Conservation (phyloP, 2,329 filamentous ascomycete species). For the Ceratocystis variospora region DNA sequence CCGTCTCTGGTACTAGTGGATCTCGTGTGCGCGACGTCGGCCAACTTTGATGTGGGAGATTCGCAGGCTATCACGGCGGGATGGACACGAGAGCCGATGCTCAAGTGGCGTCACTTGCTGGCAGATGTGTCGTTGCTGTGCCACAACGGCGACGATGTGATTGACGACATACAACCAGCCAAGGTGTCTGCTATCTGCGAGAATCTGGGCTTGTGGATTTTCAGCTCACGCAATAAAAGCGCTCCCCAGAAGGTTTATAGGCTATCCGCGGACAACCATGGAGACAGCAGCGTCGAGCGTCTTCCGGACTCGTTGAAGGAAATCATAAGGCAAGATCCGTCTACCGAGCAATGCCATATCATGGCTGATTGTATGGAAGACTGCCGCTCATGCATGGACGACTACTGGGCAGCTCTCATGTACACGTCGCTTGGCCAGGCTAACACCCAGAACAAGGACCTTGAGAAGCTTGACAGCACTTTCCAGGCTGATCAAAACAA, state of each 20-base stretch:
- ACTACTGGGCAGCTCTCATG: conserved; percentile 27
- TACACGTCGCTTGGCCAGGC: conserved; percentile 13
- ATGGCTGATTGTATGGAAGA: not conserved
- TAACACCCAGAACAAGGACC: conserved; percentile 13
- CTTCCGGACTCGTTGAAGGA: not conserved
- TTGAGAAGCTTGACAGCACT: conserved; percentile 1
- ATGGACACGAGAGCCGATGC: not conserved
- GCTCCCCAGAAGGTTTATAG: not conserved
- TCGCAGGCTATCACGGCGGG: not conserved
- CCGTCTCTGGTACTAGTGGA: conserved; percentile 35
- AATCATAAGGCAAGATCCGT: not conserved
- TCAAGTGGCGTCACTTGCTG: not conserved
- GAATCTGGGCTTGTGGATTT: not conserved
- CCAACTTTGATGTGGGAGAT: not conserved
- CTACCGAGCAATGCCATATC: not conserved
- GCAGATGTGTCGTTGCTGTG: not conserved
- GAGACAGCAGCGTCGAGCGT: not conserved
- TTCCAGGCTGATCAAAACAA: conserved; percentile 2
- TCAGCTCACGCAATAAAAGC: not conserved
- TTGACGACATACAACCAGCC: not conserved
- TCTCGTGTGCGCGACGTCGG: not conserved
- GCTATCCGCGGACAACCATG: not conserved
- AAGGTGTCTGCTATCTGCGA: not conserved
- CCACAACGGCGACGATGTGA: not conserved
- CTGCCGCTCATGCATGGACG: conserved; percentile 20